Base-by-base conservation (phyloP, 1,284 basidiomycete genomes). In the Pisolithus thermaeus region DNA sequence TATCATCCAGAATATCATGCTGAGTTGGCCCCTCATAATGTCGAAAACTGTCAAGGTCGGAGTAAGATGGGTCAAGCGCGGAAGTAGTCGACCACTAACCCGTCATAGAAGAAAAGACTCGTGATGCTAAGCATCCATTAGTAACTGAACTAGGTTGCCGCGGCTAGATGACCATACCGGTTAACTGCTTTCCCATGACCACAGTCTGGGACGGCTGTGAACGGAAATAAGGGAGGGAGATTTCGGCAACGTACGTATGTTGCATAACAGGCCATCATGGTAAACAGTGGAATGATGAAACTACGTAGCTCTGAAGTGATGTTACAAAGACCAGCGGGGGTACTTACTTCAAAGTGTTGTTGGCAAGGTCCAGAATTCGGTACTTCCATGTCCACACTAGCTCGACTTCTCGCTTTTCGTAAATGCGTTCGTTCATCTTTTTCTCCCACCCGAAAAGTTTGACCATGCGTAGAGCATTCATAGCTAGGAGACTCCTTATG, bases 391-490 rank as follows among this genome's bases (percentile, higher is more conserved):
- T 52, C 44, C 49, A 54, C 4, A 32, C 22, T 23, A 72, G 55
- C 30, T 57, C 58, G 45, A 53, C 39, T 37, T 49, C 48, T 14
- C 67, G 45, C 42, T 67, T 71, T 20, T 71, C 72, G 14, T 72
- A 68, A 38, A 84, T 70, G 47, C 74, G 70, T 22, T 71, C 66
- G 51, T 77, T 72, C 65, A 81, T 76, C 56, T 78, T 75, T 18
- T 67, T 66, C 60, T 84, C 82, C 83, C 83, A 84, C 8, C 79
- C 84, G 57, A 88, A 87, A 57, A 87, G 75, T 67, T 87, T 87
- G 66, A 84, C 70, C 74, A 83, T 83, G 25, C 81, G 70, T n/a
- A 80, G 56, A 6, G 79, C 70, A 56, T 68, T 55, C 60, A 60
- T 62, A 9, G 49, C 52, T 57, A 36, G 80, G 36, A 35, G 52